Conservation (phyloP, 2,329 filamentous ascomycete species). For the Zymoseptoria tritici region DNA sequence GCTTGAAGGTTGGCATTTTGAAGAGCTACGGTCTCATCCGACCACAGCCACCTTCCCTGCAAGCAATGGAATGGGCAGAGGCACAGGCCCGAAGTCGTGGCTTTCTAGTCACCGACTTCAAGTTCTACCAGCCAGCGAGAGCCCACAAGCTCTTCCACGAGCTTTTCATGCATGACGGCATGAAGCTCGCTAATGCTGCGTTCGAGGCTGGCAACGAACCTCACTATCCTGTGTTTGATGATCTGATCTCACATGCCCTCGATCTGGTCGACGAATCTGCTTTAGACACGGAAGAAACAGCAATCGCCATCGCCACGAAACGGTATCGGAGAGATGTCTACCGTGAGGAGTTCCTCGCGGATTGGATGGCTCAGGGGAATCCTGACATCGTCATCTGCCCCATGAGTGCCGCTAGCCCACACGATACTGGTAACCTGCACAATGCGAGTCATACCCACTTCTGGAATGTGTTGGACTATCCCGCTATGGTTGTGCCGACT, state of each 20-base stretch:
- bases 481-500: conserved; percentile 11
- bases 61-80: conserved; percentile 10
- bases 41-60: conserved; percentile 12
- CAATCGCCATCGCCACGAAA: conserved; percentile 7
- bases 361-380: conserved; percentile 12
- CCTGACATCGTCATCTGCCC: conserved; percentile 16
- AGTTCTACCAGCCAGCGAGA: conserved; percentile 1
- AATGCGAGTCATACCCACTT: conserved; percentile 2
- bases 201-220: conserved; percentile 3
- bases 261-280: background rate
- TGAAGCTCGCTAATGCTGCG: background rate
- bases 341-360: conserved; percentile 9
- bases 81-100: background rate
- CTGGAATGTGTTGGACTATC: conserved; percentile 18
- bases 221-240: background rate
- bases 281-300: conserved; percentile 10
- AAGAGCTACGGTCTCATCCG: conserved; percentile 11
- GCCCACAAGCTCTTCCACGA: conserved; percentile 1
- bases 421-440: conserved; percentile 8
- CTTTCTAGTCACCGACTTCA: background rate
- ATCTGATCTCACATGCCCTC: background rate
- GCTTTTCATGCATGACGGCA: conserved; percentile 1
- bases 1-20: conserved; percentile 13
- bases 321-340: conserved; percentile 11
- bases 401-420: conserved; percentile 11